Conservation (phyloP, 164 flowering plant species). For the Chimonanthus praecox region DNA sequence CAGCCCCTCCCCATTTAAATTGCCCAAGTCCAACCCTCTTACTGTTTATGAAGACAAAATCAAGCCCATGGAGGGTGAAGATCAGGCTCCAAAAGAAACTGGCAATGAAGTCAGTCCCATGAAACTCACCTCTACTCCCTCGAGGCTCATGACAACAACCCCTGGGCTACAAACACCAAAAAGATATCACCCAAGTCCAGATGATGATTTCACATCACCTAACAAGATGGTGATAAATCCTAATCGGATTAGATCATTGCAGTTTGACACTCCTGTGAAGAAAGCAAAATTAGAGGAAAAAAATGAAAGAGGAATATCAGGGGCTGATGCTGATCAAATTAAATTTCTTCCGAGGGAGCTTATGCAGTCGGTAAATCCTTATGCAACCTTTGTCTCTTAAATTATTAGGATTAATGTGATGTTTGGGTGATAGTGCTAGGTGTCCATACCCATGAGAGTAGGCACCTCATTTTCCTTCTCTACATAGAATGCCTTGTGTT, state of each 20-base stretch:
- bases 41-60: conserved; percentile 17
- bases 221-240: conserved; percentile 47
- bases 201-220: conserved; percentile 26
- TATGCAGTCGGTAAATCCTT: conserved; percentile 58
- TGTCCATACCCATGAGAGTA: too few relatives aligned
- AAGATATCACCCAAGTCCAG: conserved; percentile 49
- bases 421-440: too few relatives aligned
- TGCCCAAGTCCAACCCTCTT: conserved; percentile 6
- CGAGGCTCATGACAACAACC: conserved; percentile 44
- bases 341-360: conserved; percentile 54
- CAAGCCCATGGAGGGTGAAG: conserved; percentile 7
- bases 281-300: conserved; percentile 14
- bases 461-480: too few relatives aligned
- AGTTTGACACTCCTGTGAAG: conserved; percentile 57
- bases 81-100: conserved; percentile 12
- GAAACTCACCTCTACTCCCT: conserved; percentile 43
- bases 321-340: conserved; percentile 31
- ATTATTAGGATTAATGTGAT: too few relatives aligned
- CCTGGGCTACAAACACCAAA: conserved; percentile 55
- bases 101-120: conserved; percentile 24
- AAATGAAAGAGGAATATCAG: conserved; percentile 9
- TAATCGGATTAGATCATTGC: conserved; percentile 37
- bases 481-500: too few relatives aligned
- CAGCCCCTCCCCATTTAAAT: conserved; percentile 3
- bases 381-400: background rate